Evolutionary conservation across 2,329 filamentous ascomycete genomes (phyloP).

Genomic region (Aspergillus sergii): DNA sequence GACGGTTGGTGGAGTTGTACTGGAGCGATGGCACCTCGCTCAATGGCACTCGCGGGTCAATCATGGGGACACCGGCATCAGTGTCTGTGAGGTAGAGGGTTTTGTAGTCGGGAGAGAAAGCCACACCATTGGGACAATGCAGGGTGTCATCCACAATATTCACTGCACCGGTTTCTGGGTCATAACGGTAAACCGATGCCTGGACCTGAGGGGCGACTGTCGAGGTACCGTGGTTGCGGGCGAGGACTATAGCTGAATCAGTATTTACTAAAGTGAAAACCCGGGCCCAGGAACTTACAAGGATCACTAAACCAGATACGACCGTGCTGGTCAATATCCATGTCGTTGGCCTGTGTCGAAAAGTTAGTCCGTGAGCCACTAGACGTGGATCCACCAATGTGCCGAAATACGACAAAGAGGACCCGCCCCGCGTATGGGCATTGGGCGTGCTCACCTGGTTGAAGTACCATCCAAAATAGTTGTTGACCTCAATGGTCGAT

Average conservation of each 20-base stretch:
- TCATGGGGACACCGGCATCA: background rate
- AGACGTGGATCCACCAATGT: background rate
- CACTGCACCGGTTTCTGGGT: background rate
- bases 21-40: background rate
- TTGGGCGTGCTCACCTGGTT: background rate
- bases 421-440: no score
- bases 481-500: background rate
- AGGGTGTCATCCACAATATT: background rate
- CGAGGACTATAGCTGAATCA: background rate
- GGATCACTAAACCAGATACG: background rate
- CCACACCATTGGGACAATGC: background rate
- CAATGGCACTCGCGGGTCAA: background rate
- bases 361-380: background rate
- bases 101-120: constrained; percentile 1
- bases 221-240: background rate
- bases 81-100: background rate
- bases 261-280: background rate
- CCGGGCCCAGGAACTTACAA: background rate
- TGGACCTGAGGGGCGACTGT: background rate
- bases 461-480: constrained; percentile 5
- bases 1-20: background rate
- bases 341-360: background rate
- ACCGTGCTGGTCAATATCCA: background rate
- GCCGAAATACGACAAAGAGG: no score
- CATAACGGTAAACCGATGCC: background rate